Evolutionary conservation across 495 filamentous ascomycete species (phyloP).

Genomic region (Mycothermus thermophilus): DNA sequence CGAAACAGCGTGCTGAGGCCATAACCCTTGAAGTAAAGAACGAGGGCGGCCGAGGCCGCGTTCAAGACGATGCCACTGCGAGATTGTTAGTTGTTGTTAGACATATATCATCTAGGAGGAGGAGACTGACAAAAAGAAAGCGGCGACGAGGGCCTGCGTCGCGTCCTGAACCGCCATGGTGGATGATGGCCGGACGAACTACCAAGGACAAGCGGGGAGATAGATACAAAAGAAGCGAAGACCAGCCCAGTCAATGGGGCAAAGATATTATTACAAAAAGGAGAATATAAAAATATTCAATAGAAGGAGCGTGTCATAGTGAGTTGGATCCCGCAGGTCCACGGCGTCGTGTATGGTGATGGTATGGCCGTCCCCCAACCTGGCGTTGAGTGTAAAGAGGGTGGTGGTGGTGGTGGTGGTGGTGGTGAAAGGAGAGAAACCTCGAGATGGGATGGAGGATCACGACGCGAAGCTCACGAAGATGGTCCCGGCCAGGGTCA

Average conservation of each 20-base stretch:
- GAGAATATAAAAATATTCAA: slow-evolving; percentile 17
- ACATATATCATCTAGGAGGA: not conserved
- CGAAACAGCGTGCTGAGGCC: slow-evolving; percentile 31
- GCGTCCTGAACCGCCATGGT: slow-evolving; percentile 34
- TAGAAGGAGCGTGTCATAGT: slow-evolving; percentile 20
- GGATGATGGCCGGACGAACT: slow-evolving; percentile 20
- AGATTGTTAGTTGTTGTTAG: slow-evolving; percentile 1
- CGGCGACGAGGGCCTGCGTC: slow-evolving; percentile 36
- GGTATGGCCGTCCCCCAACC: slow-evolving; percentile 10
- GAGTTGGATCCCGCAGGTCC: slow-evolving; percentile 11
- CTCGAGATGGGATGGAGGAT: not conserved
- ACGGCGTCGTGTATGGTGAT: slow-evolving; percentile 11
- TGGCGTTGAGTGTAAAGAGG: slow-evolving; percentile 12
- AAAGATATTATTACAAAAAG: slow-evolving; percentile 22
- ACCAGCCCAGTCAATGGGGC: slow-evolving; percentile 43
- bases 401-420: slow-evolving; percentile 3
- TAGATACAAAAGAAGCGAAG: slow-evolving; percentile 19
- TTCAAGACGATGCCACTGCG: slow-evolving; percentile 38
- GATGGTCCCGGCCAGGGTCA: too few species aligned
- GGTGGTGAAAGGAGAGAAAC: not conserved
- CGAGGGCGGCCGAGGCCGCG: slow-evolving; percentile 36
- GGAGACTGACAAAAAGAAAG: slow-evolving; percentile 39
- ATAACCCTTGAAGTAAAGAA: slow-evolving; percentile 38
- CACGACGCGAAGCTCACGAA: too few species aligned
- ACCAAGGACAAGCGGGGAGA: too few species aligned